Percentiles rank a stretch among this genome's conserved stretches.
Conservation (phyloP, 2,329 filamentous ascomycete genomes). For the Colletotrichum higginsianum region DNA sequence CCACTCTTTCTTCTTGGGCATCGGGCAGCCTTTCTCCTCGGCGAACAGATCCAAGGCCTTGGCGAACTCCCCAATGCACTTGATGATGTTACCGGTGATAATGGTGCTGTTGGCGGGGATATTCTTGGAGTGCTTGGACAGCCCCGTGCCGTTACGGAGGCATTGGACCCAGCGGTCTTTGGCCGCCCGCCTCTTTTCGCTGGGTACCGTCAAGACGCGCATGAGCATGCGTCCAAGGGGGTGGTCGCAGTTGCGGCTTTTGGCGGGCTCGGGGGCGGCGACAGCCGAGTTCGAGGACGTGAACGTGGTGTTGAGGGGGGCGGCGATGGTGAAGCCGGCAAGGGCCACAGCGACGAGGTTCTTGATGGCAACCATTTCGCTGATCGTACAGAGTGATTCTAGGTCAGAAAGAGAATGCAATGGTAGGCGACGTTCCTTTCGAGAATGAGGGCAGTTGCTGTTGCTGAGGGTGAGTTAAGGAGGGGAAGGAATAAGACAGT, state of each 20-base stretch:
- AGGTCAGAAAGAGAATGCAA: neutral
- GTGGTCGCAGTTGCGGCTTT: neutral
- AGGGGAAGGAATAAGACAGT: neutral
- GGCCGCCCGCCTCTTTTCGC: neutral
- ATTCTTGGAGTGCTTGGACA: neutral
- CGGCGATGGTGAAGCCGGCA: neutral
- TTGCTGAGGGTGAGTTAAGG: neutral
- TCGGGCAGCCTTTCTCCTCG: neutral
- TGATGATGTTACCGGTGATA: neutral
- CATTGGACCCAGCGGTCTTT: neutral
- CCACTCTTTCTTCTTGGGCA: neutral
- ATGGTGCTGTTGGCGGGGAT: neutral
- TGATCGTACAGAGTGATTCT: neutral
- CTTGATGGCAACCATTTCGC: slow-evolving; percentile 2
- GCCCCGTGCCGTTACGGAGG: neutral
- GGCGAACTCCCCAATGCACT: neutral
- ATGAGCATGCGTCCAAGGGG: neutral
- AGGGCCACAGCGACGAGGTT: neutral
- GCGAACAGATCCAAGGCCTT: neutral
- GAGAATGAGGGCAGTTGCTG: neutral
- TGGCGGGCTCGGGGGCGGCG: neutral
- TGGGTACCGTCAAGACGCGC: neutral
- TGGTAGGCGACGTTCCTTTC: neutral
- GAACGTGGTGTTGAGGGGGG: neutral
- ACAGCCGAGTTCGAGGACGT: no score